Base-by-base conservation (phyloP, 345 rosid genomes). In the Eucalyptus tenuipes region DNA sequence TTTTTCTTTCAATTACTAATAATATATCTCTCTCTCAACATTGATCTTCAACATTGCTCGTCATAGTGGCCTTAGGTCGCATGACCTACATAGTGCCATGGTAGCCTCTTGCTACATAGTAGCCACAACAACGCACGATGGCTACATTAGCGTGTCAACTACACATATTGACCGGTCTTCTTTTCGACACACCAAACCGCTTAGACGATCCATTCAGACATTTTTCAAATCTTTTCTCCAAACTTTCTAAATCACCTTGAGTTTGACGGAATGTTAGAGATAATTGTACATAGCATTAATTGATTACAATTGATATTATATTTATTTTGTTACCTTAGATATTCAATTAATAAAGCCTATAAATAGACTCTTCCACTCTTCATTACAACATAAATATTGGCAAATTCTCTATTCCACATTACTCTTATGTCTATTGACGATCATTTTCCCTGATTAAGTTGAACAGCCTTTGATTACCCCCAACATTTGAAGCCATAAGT, bases 61-160 rank as follows among this genome's bases (percentile, higher is more conserved):
- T 71, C 44, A 9, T 16, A 0, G 18, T 1, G 5, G 20, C 40
- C 17, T 64, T 33, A 15, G 17, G 40, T 13, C 6, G 0, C 2
- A 9, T 7, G 37, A 20, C 75, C 1, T 64, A n/a, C 14, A 16
- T 15, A 29, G 16, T 13, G 18, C 37, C 71, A 61, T 0, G 2
- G 0, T 29, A 29, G 33, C 33, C 71, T 61, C 71, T 12, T 61
- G 8, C 0, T 29, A 4, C 75, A 15, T 27, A 59, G 33, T 29
- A 25, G 31, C 68, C 68, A 59, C 68, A 12, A 64, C 37, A 64
- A 11, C 10, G 2, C 40, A 15, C 0, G 1, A 2, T 0, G 9
- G 7, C 18, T 0, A 3, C 20, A n/a, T 64, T 16, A 64, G 18
- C 75, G 0, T n/a, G 17, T n/a, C 5, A 33, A 33, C 18, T 64